Evolutionary conservation across 1,284 basidiomycete genomes (phyloP).

Genomic region (Microbotryum silenes-acaulis): DNA sequence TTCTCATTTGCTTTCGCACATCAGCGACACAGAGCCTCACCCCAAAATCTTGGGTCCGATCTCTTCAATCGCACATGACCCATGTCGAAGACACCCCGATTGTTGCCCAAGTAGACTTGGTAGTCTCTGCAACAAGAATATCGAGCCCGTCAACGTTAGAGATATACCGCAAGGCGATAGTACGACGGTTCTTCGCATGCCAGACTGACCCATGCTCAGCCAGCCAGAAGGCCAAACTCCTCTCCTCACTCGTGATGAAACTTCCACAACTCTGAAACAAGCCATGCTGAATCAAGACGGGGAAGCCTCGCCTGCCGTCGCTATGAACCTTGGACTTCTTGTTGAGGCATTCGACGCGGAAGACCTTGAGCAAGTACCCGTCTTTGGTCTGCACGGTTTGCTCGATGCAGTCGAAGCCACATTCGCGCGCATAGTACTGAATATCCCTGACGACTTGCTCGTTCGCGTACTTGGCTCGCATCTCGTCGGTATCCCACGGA

Average conservation of each 20-base stretch:
- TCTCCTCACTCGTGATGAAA: conserved; percentile 56
- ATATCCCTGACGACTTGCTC: conserved; percentile 51
- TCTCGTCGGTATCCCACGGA: conserved; percentile 47
- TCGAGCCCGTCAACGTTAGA: not conserved
- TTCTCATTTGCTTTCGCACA: not conserved
- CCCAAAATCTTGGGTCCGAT: conserved; percentile 54
- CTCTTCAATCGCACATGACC: conserved; percentile 49
- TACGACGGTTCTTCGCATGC: no score
- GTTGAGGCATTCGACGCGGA: conserved; percentile 48
- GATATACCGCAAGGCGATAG: not conserved
- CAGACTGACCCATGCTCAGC: conserved; percentile 46
- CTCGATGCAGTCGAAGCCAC: conserved; percentile 53
- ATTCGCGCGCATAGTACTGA: conserved; percentile 50
- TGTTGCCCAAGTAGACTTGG: conserved; percentile 57
- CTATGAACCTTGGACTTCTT: conserved; percentile 38
- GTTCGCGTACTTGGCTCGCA: conserved; percentile 46
- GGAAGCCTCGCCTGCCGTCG: conserved; percentile 50
- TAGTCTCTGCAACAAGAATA: conserved; percentile 42
- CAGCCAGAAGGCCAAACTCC: conserved; percentile 56
- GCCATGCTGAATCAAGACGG: conserved; percentile 55
- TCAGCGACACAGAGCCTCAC: conserved; percentile 35
- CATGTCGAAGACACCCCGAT: conserved; percentile 55
- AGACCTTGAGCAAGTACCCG: conserved; percentile 51
- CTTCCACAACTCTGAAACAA: conserved; percentile 56
- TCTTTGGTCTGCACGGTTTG: conserved; percentile 54